phyloP scores from a whole-genome alignment of 495 filamentous ascomycete genomes.

The Sordaria brevicollis region DNA sequence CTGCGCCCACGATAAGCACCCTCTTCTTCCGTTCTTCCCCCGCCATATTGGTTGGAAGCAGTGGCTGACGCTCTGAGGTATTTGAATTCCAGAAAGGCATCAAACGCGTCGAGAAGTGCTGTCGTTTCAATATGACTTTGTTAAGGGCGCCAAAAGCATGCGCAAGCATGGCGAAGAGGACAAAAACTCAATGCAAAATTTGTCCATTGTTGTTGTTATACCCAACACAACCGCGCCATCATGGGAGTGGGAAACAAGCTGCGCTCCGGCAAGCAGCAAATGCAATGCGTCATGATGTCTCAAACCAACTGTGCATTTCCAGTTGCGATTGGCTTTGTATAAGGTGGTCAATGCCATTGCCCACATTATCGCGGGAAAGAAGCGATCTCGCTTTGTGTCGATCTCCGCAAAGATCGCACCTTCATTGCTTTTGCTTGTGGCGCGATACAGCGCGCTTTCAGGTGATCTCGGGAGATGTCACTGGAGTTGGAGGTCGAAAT shows the following conservation, averaged over 20 bases:
- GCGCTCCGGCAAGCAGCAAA: background rate
- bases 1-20: slow-evolving; percentile 52
- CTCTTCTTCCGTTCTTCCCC: slow-evolving; percentile 22
- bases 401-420: background rate
- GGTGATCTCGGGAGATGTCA: background rate
- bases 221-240: background rate
- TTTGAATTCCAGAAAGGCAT: background rate
- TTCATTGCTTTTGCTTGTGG: background rate
- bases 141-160: background rate
- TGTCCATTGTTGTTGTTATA: background rate
- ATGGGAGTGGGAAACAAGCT: background rate
- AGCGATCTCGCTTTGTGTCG: background rate
- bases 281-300: background rate
- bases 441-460: background rate
- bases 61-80: background rate
- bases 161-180: background rate
- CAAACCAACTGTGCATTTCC: background rate
- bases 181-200: background rate
- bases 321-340: background rate
- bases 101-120: background rate
- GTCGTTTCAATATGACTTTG: background rate
- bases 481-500: slow-evolving; percentile 1
- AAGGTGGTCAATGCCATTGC: background rate
- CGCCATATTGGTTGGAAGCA: background rate
- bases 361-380: background rate